Evolutionary conservation across 164 flowering plant species (phyloP).

Genomic region (Liquidambar formosana): DNA sequence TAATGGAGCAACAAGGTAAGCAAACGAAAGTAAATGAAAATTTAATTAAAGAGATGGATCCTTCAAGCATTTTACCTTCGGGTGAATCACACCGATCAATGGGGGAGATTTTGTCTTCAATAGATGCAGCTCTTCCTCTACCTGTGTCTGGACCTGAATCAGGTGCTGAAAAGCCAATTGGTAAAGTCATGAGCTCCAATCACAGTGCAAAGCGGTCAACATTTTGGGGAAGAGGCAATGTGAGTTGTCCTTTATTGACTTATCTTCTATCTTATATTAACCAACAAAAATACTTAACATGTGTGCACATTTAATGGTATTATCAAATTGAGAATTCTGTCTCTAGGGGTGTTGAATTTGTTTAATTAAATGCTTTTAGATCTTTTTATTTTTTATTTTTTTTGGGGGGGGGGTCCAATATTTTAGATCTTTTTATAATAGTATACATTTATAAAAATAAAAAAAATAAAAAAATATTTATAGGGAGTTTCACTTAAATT

Average conservation of each 20-base stretch:
- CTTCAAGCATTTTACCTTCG: slow-evolving; percentile 31
- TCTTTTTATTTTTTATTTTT: too few relatives aligned
- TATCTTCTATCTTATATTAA: not conserved
- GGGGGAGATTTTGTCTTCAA: slow-evolving; percentile 75
- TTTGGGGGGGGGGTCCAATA: too few relatives aligned
- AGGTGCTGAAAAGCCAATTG: slow-evolving; percentile 42
- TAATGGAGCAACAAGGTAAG: slow-evolving; percentile 37
- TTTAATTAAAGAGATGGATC: slow-evolving; percentile 32
- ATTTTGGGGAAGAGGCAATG: slow-evolving; percentile 87
- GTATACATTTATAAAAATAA: too few relatives aligned
- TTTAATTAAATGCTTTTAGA: too few relatives aligned
- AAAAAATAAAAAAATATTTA: too few relatives aligned
- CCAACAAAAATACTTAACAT: too few relatives aligned
- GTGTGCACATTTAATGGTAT: too few relatives aligned
- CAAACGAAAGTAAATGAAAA: slow-evolving; percentile 42
- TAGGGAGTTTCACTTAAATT: too few relatives aligned
- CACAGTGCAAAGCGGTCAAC: slow-evolving; percentile 60
- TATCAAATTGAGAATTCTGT: too few relatives aligned
- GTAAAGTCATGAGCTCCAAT: slow-evolving; percentile 50
- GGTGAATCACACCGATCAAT: slow-evolving; percentile 67
- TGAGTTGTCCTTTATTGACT: slow-evolving; percentile 38
- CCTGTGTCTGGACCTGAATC: slow-evolving; percentile 48
- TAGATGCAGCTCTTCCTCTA: slow-evolving; percentile 49
- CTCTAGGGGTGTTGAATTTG: too few relatives aligned
- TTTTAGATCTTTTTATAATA: too few relatives aligned